phyloP scores from a whole-genome alignment of 2,329 filamentous ascomycete genomes.

The Beauveria asiatica region DNA sequence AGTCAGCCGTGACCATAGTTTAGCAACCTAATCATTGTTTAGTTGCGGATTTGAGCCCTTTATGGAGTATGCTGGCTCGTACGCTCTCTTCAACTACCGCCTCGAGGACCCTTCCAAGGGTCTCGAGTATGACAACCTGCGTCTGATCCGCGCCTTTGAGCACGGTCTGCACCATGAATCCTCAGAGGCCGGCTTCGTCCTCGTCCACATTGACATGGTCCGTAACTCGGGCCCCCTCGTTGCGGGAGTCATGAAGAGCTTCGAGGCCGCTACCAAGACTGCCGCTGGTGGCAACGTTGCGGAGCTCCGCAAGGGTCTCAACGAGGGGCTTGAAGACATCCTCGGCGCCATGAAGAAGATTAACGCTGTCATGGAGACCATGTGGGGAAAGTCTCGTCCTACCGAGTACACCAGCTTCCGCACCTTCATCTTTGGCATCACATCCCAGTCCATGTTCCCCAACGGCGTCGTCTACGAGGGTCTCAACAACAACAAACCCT shows the following conservation, averaged over 20 bases:
- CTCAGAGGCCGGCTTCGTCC: conserved; percentile 91
- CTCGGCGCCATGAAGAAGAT: conserved; percentile 54
- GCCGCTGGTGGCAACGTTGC: conserved; percentile 20
- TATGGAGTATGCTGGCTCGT: conserved; percentile 73
- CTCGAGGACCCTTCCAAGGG: conserved; percentile 47
- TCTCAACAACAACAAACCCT: conserved; percentile 58
- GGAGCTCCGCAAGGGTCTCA: conserved; percentile 47
- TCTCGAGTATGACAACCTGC: conserved; percentile 59
- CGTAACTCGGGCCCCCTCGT: conserved; percentile 74
- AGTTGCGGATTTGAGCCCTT: conserved; percentile 75
- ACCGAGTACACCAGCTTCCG: conserved; percentile 81
- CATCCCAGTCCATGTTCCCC: conserved; percentile 88
- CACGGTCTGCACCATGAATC: conserved; percentile 76
- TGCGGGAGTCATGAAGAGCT: conserved; percentile 58
- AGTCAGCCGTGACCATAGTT: neutral
- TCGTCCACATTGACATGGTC: conserved; percentile 95
- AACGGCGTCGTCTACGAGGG: conserved; percentile 86
- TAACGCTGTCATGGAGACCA: conserved; percentile 74
- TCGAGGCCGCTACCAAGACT: conserved; percentile 40
- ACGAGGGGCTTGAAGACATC: conserved; percentile 54
- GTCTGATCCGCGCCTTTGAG: conserved; percentile 86
- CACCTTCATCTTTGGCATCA: conserved; percentile 96
- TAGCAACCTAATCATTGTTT: neutral
- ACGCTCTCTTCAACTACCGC: conserved; percentile 61
- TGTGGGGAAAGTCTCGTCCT: conserved; percentile 87